phyloP scores from a whole-genome alignment of 352 stramenopile genomes.

The Phytopythium boreale region DNA sequence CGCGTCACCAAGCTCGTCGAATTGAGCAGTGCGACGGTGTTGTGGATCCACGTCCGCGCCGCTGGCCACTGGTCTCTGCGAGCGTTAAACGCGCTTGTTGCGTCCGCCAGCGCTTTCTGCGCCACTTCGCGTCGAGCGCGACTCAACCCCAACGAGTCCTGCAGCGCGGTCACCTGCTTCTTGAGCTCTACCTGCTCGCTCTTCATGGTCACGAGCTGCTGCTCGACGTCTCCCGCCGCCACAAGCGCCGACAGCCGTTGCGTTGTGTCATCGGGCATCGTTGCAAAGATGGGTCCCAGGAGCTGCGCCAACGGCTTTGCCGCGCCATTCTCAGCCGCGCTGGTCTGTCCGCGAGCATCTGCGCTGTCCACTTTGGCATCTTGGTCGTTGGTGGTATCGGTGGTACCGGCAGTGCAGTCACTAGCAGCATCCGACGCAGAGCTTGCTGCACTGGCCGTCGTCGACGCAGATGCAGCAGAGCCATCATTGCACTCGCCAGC shows the following conservation, averaged over 20 bases:
- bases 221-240: slow-evolving; percentile 61
- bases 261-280: slow-evolving; percentile 29
- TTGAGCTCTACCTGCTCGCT: slow-evolving; percentile 65
- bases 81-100: slow-evolving; percentile 63
- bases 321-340: not conserved
- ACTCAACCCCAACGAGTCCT: slow-evolving; percentile 60
- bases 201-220: slow-evolving; percentile 74
- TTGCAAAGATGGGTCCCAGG: slow-evolving; percentile 22
- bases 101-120: slow-evolving; percentile 50
- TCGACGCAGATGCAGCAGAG: not conserved
- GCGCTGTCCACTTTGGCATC: not conserved
- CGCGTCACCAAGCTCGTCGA: slow-evolving; percentile 33
- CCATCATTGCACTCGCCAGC: not conserved
- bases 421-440: not conserved
- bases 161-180: slow-evolving; percentile 59
- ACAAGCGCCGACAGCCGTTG: slow-evolving; percentile 59
- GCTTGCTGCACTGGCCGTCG: not conserved
- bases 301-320: not conserved
- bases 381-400: not conserved
- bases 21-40: slow-evolving; percentile 55
- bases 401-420: too few relatives aligned
- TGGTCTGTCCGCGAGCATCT: not conserved
- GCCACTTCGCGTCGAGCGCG: slow-evolving; percentile 56
- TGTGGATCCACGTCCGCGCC: slow-evolving; percentile 53
- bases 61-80: slow-evolving; percentile 56